These are phyloP conservation scores for Cyclotella kingstonii DNA, from an alignment of 108 stramenopile species.

Conservation along the genomic window DNA sequence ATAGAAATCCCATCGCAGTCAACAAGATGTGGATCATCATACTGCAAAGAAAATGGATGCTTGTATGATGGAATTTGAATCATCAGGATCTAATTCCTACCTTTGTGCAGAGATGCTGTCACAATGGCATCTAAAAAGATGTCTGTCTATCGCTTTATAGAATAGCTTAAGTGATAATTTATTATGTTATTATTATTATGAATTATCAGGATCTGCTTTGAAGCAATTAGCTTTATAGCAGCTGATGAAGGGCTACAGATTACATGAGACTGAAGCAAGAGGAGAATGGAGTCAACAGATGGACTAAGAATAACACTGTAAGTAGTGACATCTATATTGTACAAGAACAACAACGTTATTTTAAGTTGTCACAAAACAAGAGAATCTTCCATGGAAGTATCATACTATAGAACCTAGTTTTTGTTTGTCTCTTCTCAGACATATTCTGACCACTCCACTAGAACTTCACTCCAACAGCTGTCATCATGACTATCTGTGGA, in stretches of 20 bases:
- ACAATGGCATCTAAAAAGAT: too few relatives aligned
- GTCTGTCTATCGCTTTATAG: too few relatives aligned
- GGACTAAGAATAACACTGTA: slow-evolving; percentile 29
- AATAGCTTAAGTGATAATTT: too few relatives aligned
- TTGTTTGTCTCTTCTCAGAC: slow-evolving; percentile 10
- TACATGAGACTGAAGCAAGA: slow-evolving; percentile 85
- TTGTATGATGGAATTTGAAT: slow-evolving; percentile 72
- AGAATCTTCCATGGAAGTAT: too few relatives aligned
- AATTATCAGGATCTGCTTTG: slow-evolving; percentile 80
- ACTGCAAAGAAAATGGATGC: slow-evolving; percentile 15
- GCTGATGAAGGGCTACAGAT: slow-evolving; percentile 82
- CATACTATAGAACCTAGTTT: background rate
- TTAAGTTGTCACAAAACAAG: background rate
- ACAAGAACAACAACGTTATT: background rate
- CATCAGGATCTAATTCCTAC: too few relatives aligned
- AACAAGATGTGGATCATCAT: slow-evolving; percentile 13
- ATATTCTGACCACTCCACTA: slow-evolving; percentile 38
- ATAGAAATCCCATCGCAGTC: slow-evolving; percentile 58
- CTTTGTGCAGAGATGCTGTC: too few relatives aligned
- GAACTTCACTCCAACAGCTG: slow-evolving; percentile 34
- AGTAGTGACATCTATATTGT: background rate
- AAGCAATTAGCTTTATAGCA: slow-evolving; percentile 90
- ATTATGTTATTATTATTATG: too few relatives aligned
- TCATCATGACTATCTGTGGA: slow-evolving; percentile 46
- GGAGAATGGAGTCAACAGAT: slow-evolving; percentile 81